Evolutionary conservation across 208 protist species (phyloP), one percentile per base, ranked within the genome.

Genomic region (Acanthamoeba castellanii): DNA sequence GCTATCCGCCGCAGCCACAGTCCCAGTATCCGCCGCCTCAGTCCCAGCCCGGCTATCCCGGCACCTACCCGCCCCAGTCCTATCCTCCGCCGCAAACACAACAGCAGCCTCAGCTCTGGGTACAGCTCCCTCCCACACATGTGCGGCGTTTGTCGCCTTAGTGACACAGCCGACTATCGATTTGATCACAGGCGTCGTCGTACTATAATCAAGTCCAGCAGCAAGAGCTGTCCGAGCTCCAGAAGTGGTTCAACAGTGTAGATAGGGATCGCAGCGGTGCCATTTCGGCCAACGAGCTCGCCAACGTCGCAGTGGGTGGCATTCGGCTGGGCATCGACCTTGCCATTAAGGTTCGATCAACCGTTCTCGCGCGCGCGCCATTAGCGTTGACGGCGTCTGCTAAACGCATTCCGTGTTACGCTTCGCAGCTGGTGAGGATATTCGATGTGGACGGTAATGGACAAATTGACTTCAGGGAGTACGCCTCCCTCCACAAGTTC

Each of bases 401-500:
- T 45, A 45, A 45, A 2, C 42, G 42, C 42, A 45, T 45, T 45
- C 42, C 11, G 42, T 45, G 42, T 11, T 7, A 45, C 42, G 37
- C 37, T 42, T 42, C 8, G 32, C 85, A 91, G 91, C 72, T 94
- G 34, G 50, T 94, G 30, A 42, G 91, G 20, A 84, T 94, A 16
- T 94, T 94, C 74, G 91, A 94, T 32, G 72, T 84, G 25, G 72
- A 94, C 70, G 72, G 72, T 9, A 94, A 94, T 27, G 91, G 91
- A 5, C 45, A 78, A n/a, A 94, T 94, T 20, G 87, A 92, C 61
- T 92, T 92, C 66, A 30, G 34, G 52, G 87, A 92, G 66, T 92
- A 92, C 22, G 87, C 87, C 13, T 82, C 70, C 32, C 91, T 94
- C n/a, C 91, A 78, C 70, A 94, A 84, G 91, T 94, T 94, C 50